Evolutionary conservation across 2,329 filamentous ascomycete species (phyloP).

Genomic region (Lasiodiplodia theobromae): DNA sequence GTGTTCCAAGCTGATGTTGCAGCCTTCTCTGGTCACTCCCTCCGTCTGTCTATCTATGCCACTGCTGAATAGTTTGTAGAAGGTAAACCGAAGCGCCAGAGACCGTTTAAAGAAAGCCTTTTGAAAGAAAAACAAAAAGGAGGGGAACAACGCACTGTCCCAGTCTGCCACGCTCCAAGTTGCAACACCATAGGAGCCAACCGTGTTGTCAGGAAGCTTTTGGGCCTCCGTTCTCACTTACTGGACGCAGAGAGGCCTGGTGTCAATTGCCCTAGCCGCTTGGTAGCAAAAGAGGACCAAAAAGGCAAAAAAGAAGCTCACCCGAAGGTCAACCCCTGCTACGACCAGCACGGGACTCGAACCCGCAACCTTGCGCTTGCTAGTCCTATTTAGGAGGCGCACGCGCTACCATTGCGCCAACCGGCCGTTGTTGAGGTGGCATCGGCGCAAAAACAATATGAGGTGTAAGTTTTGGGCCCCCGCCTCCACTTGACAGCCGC

Average conservation of each 20-base stretch:
- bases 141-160: too few relatives aligned
- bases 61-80: neutral
- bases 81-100: too few relatives aligned
- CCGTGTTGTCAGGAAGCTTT: too few relatives aligned
- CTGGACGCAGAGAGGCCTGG: neutral
- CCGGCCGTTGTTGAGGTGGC: conserved; percentile 5
- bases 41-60: neutral
- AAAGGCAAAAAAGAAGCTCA: neutral
- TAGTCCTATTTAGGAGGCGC: conserved; percentile 22
- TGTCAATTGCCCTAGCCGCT: neutral
- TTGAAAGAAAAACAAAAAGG: too few relatives aligned
- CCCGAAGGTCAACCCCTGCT: neutral
- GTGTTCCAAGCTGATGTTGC: neutral
- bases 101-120: too few relatives aligned
- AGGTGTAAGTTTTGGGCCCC: neutral
- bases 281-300: neutral
- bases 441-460: neutral
- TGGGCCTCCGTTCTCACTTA: too few relatives aligned
- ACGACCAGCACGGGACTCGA: conserved; percentile 31
- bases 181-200: too few relatives aligned
- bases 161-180: too few relatives aligned
- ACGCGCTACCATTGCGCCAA: conserved; percentile 32
- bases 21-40: neutral
- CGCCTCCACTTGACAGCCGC: neutral
- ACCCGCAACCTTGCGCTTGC: conserved; percentile 30